Base-by-base conservation (phyloP, 495 filamentous ascomycete species). In the Talaromyces liani region DNA sequence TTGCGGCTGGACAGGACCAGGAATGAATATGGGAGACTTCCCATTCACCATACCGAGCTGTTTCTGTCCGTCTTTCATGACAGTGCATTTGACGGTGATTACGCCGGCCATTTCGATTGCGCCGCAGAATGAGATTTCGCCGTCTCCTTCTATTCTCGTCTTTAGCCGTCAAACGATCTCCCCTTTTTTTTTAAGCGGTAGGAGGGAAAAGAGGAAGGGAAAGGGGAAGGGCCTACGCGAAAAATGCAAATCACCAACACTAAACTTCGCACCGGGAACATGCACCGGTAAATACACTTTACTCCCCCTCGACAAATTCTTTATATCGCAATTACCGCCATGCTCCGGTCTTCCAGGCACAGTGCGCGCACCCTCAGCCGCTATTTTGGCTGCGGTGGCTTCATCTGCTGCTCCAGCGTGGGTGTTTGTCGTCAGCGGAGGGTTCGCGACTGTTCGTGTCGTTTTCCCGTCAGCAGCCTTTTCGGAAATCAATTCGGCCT, bases 101-200 rank as follows among this genome's bases (percentile, higher is more conserved):
- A 92, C 76, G 20, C 93, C 93, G 0, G 93, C 90, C 91, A 98
- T 98, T 72, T 98, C 93, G 65, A 98, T 98, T 9, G 93, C 93
- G 14, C 93, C 93, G 69, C 93, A 98, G 76, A 98, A 97, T 0
- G 87, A 91, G 59, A 98, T 96, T 73, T 98, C 93, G 4, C 93
- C 93, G 71, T 96, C 92, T 24, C 92, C 91, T 73, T 97, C 84
- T 0, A 27, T 20, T 49, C 3, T 49, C 3, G 8, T 18, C n/a
- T 3, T 49, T 20, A 18, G 18, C 18, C 18, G 7, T 7, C 29
- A 31, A 29, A 27, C 27, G 27, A 27, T 27, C 27, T 5, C 27
- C 27, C 4, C 4, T 27, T 27, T 27, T 27, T 27, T 27, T 27
- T 27, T 27, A 27, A n/a, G 25, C 25, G 25, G 25, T 27, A 27